Base-by-base conservation (phyloP, 768 basidiomycete genomes). In the Leccinum disarticulatum region DNA sequence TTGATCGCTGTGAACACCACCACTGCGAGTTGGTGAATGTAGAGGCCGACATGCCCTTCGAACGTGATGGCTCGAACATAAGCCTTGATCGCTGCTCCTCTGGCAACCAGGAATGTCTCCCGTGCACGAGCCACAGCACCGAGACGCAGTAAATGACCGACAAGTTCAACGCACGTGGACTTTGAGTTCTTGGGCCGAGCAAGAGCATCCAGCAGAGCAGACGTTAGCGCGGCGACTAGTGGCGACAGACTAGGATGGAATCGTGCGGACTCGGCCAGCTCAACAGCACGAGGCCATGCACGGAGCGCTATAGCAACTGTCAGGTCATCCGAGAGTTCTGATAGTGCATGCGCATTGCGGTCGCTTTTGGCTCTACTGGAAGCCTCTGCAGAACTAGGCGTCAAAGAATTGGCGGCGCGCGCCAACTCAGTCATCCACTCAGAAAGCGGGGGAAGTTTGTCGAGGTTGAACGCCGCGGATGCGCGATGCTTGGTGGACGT, bases 1-100 rank as follows among this genome's bases (percentile, higher is more conserved):
- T 97, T 95, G 71, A 99, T 90, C 1, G 92, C 87, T 1, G 95
- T 97, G 67, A 98, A 98, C 59, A 88, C 85, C 0, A 98, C 91
- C 46, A 95, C 80, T 3, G 93, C 86, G 35, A 98, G 79, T 68
- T 98, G 93, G 35, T 86, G 88, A 52, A 98, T 82, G 67, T 96
- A 98, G 52, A 88, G 81, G 3, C 82, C 84, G 35, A 95, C 86
- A 67, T 95, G 86, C 3, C 96, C 95, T 64, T 96, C 93, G 64
- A 95, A 95, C 52, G 83, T 81, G 67, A 99, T 97, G 66, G 86
- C 89, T 51, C 95, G 81, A n/a, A 93, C 83, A 51, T 93, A 84
- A 41, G 82, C 81, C 56, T 83, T 81, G 67, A 97, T 85, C 2
- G 94, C 83, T 50, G 86, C 83, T 2, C 84, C 80, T 14, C 97